These are phyloP conservation scores for Xylaria grammica DNA, from an alignment of 495 filamentous ascomycete species.

Conservation along the genomic window DNA sequence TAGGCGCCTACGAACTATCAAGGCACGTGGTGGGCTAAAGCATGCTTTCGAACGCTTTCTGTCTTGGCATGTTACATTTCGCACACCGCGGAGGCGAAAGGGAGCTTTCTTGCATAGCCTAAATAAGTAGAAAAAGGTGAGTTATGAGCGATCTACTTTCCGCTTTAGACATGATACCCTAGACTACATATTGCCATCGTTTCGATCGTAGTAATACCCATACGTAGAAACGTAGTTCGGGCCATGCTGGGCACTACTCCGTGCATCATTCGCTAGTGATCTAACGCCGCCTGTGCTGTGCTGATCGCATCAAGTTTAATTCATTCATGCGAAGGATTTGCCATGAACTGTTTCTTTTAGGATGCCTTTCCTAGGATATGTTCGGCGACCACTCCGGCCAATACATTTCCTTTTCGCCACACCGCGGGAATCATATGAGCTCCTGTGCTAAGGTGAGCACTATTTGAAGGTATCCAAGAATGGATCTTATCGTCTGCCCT, in stretches of 20 bases:
- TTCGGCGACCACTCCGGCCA: not conserved
- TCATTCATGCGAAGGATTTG: not conserved
- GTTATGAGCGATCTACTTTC: not conserved
- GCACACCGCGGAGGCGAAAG: not conserved
- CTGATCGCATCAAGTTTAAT: not conserved
- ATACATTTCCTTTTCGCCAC: not conserved
- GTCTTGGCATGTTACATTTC: conserved; percentile 17
- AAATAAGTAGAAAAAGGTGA: not conserved
- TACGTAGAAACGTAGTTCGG: not conserved
- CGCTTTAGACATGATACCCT: conserved; percentile 6
- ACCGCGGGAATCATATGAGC: not conserved
- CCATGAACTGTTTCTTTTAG: not conserved
- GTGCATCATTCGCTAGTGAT: not conserved
- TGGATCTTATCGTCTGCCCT: not conserved
- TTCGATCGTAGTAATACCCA: not conserved
- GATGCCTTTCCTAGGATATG: not conserved
- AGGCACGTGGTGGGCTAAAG: not conserved
- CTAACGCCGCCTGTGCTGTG: not conserved
- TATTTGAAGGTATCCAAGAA: not conserved
- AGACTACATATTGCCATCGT: not conserved
- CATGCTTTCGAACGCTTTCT: not conserved
- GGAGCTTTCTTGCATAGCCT: not conserved
- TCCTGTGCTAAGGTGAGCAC: not conserved
- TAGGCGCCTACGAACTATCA: not conserved
- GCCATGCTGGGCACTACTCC: no score